Evolutionary conservation across 352 stramenopile genomes (phyloP).

Genomic region (Phytopythium oedochilum): DNA sequence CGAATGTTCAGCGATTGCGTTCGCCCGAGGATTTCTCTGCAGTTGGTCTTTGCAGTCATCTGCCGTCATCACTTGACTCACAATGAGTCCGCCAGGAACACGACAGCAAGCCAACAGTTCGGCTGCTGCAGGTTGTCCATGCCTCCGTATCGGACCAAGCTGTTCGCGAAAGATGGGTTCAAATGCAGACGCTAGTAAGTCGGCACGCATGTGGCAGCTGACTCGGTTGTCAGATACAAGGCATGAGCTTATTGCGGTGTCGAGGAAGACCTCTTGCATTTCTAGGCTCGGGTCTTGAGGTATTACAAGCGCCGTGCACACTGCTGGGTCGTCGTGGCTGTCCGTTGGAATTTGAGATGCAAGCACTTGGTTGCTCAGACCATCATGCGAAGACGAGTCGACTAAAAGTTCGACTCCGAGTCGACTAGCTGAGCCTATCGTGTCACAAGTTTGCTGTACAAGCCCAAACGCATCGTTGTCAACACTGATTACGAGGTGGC

Average conservation of each 20-base stretch:
- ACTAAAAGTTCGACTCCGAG: too few relatives aligned
- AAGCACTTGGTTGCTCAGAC: not conserved
- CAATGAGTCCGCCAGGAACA: not conserved
- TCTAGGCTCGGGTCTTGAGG: not conserved
- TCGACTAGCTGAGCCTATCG: too few relatives aligned
- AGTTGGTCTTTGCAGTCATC: not conserved
- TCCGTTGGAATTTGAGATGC: not conserved
- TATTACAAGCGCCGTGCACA: constrained; percentile 1
- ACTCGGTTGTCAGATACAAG: not conserved
- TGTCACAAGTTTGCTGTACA: not conserved
- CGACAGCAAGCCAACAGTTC: not conserved
- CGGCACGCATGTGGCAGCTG: not conserved
- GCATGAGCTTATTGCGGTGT: not conserved
- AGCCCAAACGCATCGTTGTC: not conserved
- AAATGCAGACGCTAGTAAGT: not conserved
- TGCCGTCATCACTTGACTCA: not conserved
- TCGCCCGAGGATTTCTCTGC: not conserved
- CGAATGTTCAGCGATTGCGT: not conserved
- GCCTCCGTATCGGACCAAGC: not conserved
- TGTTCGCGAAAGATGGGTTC: not conserved
- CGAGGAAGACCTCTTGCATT: constrained; percentile 4
- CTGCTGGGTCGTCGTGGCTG: not conserved
- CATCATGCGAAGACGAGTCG: not conserved
- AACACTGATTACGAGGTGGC: too few relatives aligned
- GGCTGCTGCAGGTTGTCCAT: too few relatives aligned